These are phyloP conservation scores for Pleurostoma richardsiae DNA, from an alignment of 2,329 filamentous ascomycete genomes.

Conservation along the genomic window DNA sequence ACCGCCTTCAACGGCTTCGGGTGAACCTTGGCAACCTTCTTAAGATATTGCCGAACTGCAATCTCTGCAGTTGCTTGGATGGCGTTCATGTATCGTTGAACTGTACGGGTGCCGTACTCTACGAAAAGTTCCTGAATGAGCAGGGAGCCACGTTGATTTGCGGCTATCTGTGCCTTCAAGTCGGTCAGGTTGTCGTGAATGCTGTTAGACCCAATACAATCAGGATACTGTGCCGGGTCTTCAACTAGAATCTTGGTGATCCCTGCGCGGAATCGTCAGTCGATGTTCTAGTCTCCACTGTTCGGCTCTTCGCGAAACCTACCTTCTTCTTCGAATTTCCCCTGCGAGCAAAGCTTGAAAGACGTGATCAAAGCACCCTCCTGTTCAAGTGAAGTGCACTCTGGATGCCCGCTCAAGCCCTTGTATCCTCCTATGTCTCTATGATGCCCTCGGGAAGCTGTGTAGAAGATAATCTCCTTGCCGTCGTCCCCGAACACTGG, in stretches of 20 bases:
- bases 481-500: constrained; percentile 24
- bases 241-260: not conserved
- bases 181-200: constrained; percentile 37
- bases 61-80: constrained; percentile 34
- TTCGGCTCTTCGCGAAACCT: not conserved
- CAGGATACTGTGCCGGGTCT: constrained; percentile 13
- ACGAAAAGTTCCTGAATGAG: constrained; percentile 25
- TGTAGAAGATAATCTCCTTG: constrained; percentile 26
- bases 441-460: constrained; percentile 30
- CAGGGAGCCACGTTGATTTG: constrained; percentile 31
- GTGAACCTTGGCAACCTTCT: constrained; percentile 39
- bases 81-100: constrained; percentile 31
- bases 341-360: not conserved
- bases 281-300: too few relatives aligned
- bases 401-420: not conserved
- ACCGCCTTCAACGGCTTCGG: constrained; percentile 13
- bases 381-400: not conserved
- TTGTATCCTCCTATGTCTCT: constrained; percentile 17
- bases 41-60: constrained; percentile 22
- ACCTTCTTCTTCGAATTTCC: not conserved
- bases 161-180: constrained; percentile 34
- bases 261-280: not conserved
- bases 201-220: constrained; percentile 26
- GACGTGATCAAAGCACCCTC: not conserved
- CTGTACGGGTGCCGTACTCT: constrained; percentile 22